Evolutionary conservation across 2,329 filamentous ascomycete genomes (phyloP), one percentile per base, ranked within the genome.

Genomic region (Hypoxylon sp.): DNA sequence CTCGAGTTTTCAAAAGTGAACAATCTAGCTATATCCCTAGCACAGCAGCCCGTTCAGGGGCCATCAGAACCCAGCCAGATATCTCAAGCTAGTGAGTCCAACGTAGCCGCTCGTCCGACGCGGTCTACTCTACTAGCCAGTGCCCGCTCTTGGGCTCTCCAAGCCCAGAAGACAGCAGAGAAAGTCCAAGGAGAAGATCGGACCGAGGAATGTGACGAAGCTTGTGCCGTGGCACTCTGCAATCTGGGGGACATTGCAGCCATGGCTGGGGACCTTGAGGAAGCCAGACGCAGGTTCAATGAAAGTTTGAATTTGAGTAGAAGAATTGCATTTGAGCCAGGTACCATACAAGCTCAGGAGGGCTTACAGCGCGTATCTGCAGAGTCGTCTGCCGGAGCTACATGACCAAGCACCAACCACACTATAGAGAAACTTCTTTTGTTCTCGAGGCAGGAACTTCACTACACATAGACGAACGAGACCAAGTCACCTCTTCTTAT

Each of bases 241-340:
- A 97, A 96, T 75, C 85, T 97, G 55, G 95, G 89, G 22, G 92
- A 96, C 72, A 90, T 97, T 70, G 90, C 92, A 0, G 88, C 91
- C 69, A 89, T 96, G 85, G 80, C 89, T 64, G 90, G 91, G 1
- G 85, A 91, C 71, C 73, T 83, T 1, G 80, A 81, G 3, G 84
- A 91, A 69, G 93, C 95, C 1, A 84, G 84, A 72, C 84, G 83
- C 71, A 86, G 86, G 74, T 97, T 92, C 74, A 80, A 84, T 56
- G 87, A 96, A 75, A 90, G 91, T 8, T 84, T 87, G 56, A 83
- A 83, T 18, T 77, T 95, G 76, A 85, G 87, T 65, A 81, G 80
- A 70, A 82, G 80, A 69, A 75, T 89, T 45, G 82, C 79, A 0
- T 87, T 88, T 64, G 71, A 80, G 0, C 79, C 83, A 2, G 87